Conservation (phyloP, 2,329 filamentous ascomycete species). For the Sphaerulina populicola region DNA sequence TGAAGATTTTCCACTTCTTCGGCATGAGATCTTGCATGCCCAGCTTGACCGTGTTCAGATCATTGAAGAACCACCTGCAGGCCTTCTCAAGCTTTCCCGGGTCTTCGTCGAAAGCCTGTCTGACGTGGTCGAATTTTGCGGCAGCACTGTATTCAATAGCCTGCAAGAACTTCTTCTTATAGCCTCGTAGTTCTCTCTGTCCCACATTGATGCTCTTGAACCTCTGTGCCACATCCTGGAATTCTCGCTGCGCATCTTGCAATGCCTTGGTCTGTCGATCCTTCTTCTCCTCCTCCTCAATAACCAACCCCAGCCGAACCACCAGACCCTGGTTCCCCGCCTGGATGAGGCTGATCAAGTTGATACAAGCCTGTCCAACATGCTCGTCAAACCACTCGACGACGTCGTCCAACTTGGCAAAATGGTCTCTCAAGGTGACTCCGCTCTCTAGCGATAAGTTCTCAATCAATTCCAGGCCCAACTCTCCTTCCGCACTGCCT, state of each 20-base stretch:
- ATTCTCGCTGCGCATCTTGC: conserved; percentile 89
- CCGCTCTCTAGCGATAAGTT: conserved; percentile 53
- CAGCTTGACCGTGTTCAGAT: conserved; percentile 86
- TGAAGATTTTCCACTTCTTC: conserved; percentile 91
- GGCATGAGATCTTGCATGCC: conserved; percentile 90
- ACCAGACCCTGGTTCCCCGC: conserved; percentile 81
- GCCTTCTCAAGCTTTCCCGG: conserved; percentile 75
- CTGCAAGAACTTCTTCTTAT: conserved; percentile 90
- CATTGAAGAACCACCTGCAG: conserved; percentile 96
- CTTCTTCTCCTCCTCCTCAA: conserved; percentile 93
- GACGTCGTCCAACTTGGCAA: conserved; percentile 73
- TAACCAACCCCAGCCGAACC: conserved; percentile 81
- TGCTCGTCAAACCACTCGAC: conserved; percentile 96
- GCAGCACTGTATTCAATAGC: conserved; percentile 67
- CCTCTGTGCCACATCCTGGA: conserved; percentile 83
- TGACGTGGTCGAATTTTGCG: conserved; percentile 63
- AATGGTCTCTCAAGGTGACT: conserved; percentile 80
- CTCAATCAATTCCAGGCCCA: conserved; percentile 91
- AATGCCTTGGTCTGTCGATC: conserved; percentile 84
- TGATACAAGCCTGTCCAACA: conserved; percentile 78
- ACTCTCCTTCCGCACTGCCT: conserved; percentile 63
- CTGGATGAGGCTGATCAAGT: conserved; percentile 78
- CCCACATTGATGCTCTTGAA: conserved; percentile 88
- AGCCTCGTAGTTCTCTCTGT: conserved; percentile 82
- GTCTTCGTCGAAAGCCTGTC: conserved; percentile 71